phyloP scores from a whole-genome alignment of 192 early-diverging fungal genomes.

The Blastocladiella britannica region DNA sequence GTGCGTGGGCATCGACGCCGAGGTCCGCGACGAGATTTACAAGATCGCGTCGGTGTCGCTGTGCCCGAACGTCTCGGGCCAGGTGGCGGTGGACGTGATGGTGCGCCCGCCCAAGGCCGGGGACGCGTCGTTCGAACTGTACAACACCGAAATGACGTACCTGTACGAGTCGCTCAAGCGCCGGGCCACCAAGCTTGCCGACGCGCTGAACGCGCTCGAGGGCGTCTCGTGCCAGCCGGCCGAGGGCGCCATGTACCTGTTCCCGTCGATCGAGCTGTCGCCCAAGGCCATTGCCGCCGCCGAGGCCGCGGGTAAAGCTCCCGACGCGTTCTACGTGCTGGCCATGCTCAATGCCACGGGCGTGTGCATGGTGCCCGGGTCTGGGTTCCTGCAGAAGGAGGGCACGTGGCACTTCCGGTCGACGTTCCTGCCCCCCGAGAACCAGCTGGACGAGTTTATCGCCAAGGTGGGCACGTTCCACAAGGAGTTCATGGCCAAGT shows the following conservation, averaged over 20 bases:
- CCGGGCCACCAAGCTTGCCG: constrained; percentile 49
- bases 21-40: constrained; percentile 67
- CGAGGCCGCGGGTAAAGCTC: constrained; percentile 38
- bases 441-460: constrained; percentile 81
- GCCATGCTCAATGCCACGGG: constrained; percentile 82
- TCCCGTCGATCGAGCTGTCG: constrained; percentile 63
- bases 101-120: constrained; percentile 68
- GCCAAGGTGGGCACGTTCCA: constrained; percentile 57
- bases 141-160: constrained; percentile 42
- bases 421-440: constrained; percentile 86
- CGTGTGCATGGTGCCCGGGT: constrained; percentile 87
- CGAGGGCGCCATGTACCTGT: constrained; percentile 92
- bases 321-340: constrained; percentile 80
- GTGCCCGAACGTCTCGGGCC: constrained; percentile 88
- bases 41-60: constrained; percentile 82
- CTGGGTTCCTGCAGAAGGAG: constrained; percentile 73
- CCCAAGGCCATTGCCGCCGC: constrained; percentile 58
- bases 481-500: constrained; percentile 52
- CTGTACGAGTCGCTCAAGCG: constrained; percentile 66
- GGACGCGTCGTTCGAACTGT: constrained; percentile 52
- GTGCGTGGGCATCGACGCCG: constrained; percentile 52
- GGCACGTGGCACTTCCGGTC: constrained; percentile 89
- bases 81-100: constrained; percentile 87
- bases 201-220: constrained; percentile 60
- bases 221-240: constrained; percentile 69